Conservation (phyloP, 345 rosid genomes). For the Hibiscus tridactylites region DNA sequence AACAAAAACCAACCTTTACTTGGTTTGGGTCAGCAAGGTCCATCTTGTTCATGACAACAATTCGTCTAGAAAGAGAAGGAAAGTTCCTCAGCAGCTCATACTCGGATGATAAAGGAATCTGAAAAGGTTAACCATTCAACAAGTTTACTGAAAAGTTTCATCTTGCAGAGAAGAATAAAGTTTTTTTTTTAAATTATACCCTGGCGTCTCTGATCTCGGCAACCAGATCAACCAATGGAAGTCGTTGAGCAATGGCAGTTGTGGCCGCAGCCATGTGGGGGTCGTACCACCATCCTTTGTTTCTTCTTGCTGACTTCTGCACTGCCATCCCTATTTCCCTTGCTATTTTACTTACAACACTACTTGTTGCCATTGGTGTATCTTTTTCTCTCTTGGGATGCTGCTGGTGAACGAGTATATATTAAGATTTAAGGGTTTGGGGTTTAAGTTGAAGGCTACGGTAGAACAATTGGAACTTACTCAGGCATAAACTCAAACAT, state of each 20-base stretch:
- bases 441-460: not conserved
- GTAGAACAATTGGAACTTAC: not conserved
- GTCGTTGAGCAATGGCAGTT: constrained; percentile 49
- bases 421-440: not conserved
- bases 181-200: constrained; percentile 18
- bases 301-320: constrained; percentile 29
- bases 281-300: constrained; percentile 42
- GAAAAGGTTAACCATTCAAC: not conserved
- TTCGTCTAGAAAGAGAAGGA: constrained; percentile 23
- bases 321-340: constrained; percentile 42
- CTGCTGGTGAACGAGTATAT: not conserved
- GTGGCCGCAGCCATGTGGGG: constrained; percentile 78
- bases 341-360: constrained; percentile 15
- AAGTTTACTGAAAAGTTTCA: constrained; percentile 30
- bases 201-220: constrained; percentile 76
- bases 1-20: constrained; percentile 22
- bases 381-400: no score
- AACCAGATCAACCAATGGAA: constrained; percentile 52
- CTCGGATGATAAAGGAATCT: constrained; percentile 66
- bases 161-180: constrained; percentile 21
- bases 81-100: constrained; percentile 34
- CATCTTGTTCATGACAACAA: constrained; percentile 66
- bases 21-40: constrained; percentile 58
- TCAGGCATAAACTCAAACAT: not conserved
- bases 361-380: constrained; percentile 2